Evolutionary conservation across 352 stramenopile genomes (phyloP).

Genomic region (Globisporangium recalcitrans): DNA sequence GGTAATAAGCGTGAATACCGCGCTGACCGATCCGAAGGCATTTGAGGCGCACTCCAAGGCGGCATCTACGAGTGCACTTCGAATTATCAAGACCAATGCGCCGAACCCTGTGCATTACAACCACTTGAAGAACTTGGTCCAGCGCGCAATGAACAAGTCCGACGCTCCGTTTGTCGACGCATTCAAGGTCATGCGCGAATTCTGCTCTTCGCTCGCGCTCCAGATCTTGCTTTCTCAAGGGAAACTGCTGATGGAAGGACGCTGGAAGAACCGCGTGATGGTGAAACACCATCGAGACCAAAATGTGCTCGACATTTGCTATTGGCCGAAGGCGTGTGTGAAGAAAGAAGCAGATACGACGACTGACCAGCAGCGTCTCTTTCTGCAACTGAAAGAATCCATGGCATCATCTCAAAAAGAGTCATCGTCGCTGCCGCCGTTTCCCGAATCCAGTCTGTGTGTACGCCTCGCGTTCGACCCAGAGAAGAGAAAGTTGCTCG

Average conservation of each 20-base stretch:
- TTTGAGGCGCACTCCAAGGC: slow-evolving; percentile 50
- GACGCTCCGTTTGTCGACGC: slow-evolving; percentile 70
- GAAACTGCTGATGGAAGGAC: slow-evolving; percentile 71
- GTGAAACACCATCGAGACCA: slow-evolving; percentile 78
- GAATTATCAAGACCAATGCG: slow-evolving; percentile 75
- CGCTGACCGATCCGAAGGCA: slow-evolving; percentile 51
- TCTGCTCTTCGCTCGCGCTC: slow-evolving; percentile 71
- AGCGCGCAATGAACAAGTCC: slow-evolving; percentile 85
- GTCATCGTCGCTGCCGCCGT: slow-evolving; percentile 27
- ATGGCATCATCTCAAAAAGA: slow-evolving; percentile 17
- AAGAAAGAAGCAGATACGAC: slow-evolving; percentile 44
- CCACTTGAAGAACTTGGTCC: slow-evolving; percentile 80
- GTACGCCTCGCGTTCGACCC: slow-evolving; percentile 59
- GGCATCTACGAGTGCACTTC: slow-evolving; percentile 60
- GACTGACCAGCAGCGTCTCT: slow-evolving; percentile 58
- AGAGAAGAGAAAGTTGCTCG: slow-evolving; percentile 56
- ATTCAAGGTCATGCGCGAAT: slow-evolving; percentile 79
- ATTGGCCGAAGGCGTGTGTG: slow-evolving; percentile 71
- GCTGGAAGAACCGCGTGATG: slow-evolving; percentile 74
- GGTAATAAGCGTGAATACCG: slow-evolving; percentile 76
- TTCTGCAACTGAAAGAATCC: slow-evolving; percentile 52
- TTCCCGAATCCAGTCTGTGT: slow-evolving; percentile 65
- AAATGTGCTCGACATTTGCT: slow-evolving; percentile 77
- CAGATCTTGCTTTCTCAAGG: slow-evolving; percentile 73
- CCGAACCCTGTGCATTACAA: slow-evolving; percentile 72